Base-by-base conservation (phyloP, 306 rosid genomes). In the Oemleria cerasiformis region DNA sequence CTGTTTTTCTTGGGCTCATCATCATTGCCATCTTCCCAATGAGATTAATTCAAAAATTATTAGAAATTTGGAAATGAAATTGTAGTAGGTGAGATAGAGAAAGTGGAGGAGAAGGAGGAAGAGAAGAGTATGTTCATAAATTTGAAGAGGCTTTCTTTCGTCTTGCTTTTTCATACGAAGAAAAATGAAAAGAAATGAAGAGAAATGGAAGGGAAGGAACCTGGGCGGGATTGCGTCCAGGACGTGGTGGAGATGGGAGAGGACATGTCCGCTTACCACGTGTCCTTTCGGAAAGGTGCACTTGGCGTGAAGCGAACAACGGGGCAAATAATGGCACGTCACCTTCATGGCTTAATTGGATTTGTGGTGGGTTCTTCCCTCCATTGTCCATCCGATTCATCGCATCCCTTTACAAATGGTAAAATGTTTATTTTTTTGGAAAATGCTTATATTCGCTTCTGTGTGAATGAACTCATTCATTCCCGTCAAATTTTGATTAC, bases 211-310 rank as follows among this genome's bases (percentile, higher is more conserved):
- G 14, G 40, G 8, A 38, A 68, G 15, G 50, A 39, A 39, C 49
- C 15, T 53, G 61, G 63, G 7, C 51, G 7, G 5, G 49, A 19
- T 3, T 7, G 63, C 14, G 40, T 51, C 63, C 51, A 20, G 63
- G 2, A 19, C 73, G n/a, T 51, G 63, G 42, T 42, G 47, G 45
- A 3, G 9, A 12, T 13, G 38, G 49, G 40, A 2, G 41, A 41
- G 41, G 23, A 68, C 20, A 19, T 39, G 14, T 19, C 20, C 47
- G 6, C 30, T 49, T 30, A 59, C 72, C 72, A 67, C 47, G 71
- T 36, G 11, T 34, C 15, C 8, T 5, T 12, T 60, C 36, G 65
- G 21, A 36, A 14, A 3, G 9, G 63, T 6, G 19, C 63, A 14
- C 9, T 58, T 58, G 63, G 40, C 63, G 40, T 2, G 4, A 30